These are phyloP conservation scores for Trametes punicea DNA, from an alignment of 768 basidiomycete genomes.

Conservation along the genomic window DNA sequence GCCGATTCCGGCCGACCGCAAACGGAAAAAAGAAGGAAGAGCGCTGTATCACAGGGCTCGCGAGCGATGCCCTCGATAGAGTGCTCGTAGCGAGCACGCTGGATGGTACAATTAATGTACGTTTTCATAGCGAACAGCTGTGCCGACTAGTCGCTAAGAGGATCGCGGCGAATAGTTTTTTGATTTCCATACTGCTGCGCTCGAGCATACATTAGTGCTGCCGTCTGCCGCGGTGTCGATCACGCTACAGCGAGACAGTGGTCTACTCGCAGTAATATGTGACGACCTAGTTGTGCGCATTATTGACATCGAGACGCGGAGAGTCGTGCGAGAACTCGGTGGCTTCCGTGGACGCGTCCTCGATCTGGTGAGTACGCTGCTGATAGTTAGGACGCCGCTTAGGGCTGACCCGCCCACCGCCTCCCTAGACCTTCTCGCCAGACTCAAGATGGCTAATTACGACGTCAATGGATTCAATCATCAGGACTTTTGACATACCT, in stretches of 20 bases:
- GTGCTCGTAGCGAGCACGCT: conserved; percentile 79
- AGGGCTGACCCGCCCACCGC: neutral
- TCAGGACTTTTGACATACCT: conserved; percentile 94
- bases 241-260: conserved; percentile 78
- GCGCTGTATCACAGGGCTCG: conserved; percentile 76
- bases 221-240: conserved; percentile 70
- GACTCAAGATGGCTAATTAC: conserved; percentile 93
- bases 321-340: conserved; percentile 83
- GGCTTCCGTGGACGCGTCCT: conserved; percentile 84
- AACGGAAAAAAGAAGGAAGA: conserved; percentile 39
- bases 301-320: conserved; percentile 86
- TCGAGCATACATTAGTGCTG: conserved; percentile 64
- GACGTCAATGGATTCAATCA: conserved; percentile 84
- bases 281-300: conserved; percentile 86
- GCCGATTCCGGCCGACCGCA: conserved; percentile 35
- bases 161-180: conserved; percentile 66
- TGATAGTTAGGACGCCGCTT: neutral
- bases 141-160: neutral
- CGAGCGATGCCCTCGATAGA: conserved; percentile 81
- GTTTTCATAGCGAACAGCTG: conserved; percentile 27
- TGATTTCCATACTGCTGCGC: conserved; percentile 84
- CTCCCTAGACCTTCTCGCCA: conserved; percentile 79
- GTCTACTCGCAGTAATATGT: conserved; percentile 76
- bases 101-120: conserved; percentile 86
- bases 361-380: conserved; percentile 70